A percentile compares a stretch with the other conserved stretches of the same genome.
These are phyloP conservation scores for Starmera quercuum DNA, from an alignment of 805 yeast species.

Conservation along the genomic window DNA sequence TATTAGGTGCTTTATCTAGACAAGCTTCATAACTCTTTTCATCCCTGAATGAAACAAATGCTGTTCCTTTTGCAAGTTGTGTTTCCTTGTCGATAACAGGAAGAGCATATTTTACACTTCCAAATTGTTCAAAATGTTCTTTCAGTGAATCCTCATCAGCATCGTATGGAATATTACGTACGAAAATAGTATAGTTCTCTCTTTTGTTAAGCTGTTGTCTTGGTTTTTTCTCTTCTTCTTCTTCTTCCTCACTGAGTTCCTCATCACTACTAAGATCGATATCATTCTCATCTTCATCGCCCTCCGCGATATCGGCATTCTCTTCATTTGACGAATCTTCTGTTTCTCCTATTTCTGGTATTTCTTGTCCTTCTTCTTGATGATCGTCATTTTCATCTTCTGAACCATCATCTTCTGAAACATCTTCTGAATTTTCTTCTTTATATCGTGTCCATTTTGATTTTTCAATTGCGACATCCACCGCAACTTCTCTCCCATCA, in stretches of 20 bases:
- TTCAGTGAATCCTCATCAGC: slow-evolving; percentile 73
- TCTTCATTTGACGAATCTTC: slow-evolving; percentile 21
- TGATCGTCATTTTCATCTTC: slow-evolving; percentile 32
- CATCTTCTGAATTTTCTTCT: slow-evolving; percentile 34
- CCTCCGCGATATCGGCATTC: slow-evolving; percentile 20
- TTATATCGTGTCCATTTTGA: slow-evolving; percentile 65
- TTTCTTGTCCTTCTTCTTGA: slow-evolving; percentile 24
- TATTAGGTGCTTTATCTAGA: slow-evolving; percentile 69
- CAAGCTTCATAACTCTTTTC: slow-evolving; percentile 62
- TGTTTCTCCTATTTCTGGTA: slow-evolving; percentile 24
- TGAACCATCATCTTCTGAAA: slow-evolving; percentile 29
- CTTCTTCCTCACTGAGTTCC: slow-evolving; percentile 23
- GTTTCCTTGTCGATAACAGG: slow-evolving; percentile 86
- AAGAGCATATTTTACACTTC: slow-evolving; percentile 84
- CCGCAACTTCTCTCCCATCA: slow-evolving; percentile 87
- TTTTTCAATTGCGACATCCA: slow-evolving; percentile 88
- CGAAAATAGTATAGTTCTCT: slow-evolving; percentile 70
- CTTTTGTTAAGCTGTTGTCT: slow-evolving; percentile 46
- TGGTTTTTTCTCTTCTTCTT: slow-evolving; percentile 23
- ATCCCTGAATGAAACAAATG: slow-evolving; percentile 78
- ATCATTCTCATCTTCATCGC: slow-evolving; percentile 17
- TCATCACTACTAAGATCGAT: slow-evolving; percentile 26
- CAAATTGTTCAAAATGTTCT: slow-evolving; percentile 76
- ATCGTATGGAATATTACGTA: slow-evolving; percentile 91
- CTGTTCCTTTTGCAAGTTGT: slow-evolving; percentile 88